Conservation (phyloP, 2,329 filamentous ascomycete genomes). For the Scedosporium aurantiacum region DNA sequence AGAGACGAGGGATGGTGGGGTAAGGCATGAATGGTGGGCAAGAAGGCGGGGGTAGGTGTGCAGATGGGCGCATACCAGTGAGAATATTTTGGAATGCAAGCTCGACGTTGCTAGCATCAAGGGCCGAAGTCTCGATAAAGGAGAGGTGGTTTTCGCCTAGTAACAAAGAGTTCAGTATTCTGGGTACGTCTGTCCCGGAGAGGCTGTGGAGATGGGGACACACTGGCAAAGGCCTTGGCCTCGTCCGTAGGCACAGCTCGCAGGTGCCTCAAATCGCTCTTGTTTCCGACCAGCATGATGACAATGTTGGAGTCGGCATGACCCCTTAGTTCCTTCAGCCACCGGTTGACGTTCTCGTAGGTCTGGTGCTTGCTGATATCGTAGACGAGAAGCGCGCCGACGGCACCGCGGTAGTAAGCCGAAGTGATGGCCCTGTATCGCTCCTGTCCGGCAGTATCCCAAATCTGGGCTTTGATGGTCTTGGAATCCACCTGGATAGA, state of each 20-base stretch:
- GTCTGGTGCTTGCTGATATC: constrained; percentile 99
- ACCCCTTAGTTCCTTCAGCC: constrained; percentile 96
- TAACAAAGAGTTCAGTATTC: constrained; percentile 1
- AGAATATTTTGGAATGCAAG: constrained; percentile 99
- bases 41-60: not conserved
- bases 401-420: constrained; percentile 95
- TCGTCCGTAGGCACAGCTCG: constrained; percentile 95
- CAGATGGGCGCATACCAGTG: constrained; percentile 56
- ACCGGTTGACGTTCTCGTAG: constrained; percentile 97
- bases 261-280: constrained; percentile 99
- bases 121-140: constrained; percentile 97
- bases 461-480: constrained; percentile 99
- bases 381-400: constrained; percentile 95
- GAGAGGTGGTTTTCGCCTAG: constrained; percentile 93
- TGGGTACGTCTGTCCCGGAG: not conserved
- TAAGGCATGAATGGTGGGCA: not conserved
- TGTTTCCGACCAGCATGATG: constrained; percentile 99
- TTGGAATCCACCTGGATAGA: constrained; percentile 99
- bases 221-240: constrained; percentile 95
- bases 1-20: not conserved
- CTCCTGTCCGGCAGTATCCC: constrained; percentile 98
- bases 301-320: constrained; percentile 98
- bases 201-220: constrained; percentile 17
- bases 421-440: constrained; percentile 98
- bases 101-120: constrained; percentile 98